phyloP scores from a whole-genome alignment of 2,329 filamentous ascomycete genomes.

The Aphanocladium album region DNA sequence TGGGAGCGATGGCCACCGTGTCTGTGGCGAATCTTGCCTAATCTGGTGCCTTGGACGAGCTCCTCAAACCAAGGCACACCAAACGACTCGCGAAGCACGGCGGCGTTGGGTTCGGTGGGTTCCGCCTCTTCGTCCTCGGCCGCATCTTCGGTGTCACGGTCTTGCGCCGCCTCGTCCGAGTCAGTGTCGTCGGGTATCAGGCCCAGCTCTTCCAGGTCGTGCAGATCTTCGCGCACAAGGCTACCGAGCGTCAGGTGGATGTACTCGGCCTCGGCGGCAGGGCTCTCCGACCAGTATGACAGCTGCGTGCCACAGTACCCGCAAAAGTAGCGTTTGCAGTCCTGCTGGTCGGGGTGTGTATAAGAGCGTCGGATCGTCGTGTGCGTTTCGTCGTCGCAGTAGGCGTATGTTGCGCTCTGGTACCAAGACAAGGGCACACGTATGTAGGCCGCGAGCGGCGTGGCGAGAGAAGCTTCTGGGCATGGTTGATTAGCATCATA shows the following conservation, averaged over 20 bases:
- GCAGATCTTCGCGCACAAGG: slow-evolving; percentile 64
- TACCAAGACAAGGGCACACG: slow-evolving; percentile 80
- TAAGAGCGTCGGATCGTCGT: slow-evolving; percentile 62
- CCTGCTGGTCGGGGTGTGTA: slow-evolving; percentile 51
- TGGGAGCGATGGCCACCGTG: slow-evolving; percentile 48
- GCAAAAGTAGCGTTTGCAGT: slow-evolving; percentile 74
- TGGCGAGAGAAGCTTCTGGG: slow-evolving; percentile 60
- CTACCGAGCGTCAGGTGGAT: slow-evolving; percentile 81
- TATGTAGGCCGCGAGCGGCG: slow-evolving; percentile 74
- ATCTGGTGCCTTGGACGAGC: slow-evolving; percentile 68
- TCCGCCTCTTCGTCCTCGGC: slow-evolving; percentile 23
- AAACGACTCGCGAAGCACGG: slow-evolving; percentile 50
- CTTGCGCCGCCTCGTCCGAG: slow-evolving; percentile 23
- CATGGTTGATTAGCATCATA: not conserved
- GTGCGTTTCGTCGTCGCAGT: slow-evolving; percentile 73
- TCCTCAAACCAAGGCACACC: slow-evolving; percentile 83
- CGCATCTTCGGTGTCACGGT: slow-evolving; percentile 19
- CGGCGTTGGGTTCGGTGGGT: slow-evolving; percentile 24
- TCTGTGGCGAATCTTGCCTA: slow-evolving; percentile 63
- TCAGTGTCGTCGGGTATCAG: slow-evolving; percentile 52
- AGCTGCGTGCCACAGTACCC: slow-evolving; percentile 87
- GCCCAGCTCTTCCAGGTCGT: slow-evolving; percentile 67
- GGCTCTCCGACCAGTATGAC: slow-evolving; percentile 75
- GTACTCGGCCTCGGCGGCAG: slow-evolving; percentile 65
- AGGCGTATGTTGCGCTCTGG: slow-evolving; percentile 67